A percentile compares a stretch with the other conserved stretches of the same genome.
phyloP scores from a whole-genome alignment of 371 early-diverging fungal genomes.

The Actinomortierella ambigua region DNA sequence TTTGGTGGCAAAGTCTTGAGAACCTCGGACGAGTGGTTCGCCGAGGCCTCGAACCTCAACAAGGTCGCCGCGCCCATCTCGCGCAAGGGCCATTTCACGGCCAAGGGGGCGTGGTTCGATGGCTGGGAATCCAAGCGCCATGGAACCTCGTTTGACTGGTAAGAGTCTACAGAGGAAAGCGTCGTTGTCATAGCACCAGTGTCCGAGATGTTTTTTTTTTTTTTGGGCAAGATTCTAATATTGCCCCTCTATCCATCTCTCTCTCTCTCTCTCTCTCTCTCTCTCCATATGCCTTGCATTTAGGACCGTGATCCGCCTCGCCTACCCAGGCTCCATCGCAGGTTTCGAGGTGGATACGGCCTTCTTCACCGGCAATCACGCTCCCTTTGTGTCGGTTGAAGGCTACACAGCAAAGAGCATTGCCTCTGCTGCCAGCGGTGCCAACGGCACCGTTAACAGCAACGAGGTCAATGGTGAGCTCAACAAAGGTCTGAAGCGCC shows the following conservation, averaged over 20 bases:
- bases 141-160: conserved; percentile 77
- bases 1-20: conserved; percentile 71
- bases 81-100: conserved; percentile 59
- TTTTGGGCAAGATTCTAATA: too few species aligned
- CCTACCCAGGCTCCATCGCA: conserved; percentile 73
- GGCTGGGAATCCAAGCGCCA: conserved; percentile 94
- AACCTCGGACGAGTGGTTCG: conserved; percentile 86
- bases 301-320: conserved; percentile 67
- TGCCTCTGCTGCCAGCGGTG: conserved; percentile 1
- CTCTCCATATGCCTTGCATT: too few species aligned
- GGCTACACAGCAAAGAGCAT: conserved; percentile 44
- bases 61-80: conserved; percentile 70
- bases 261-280: too few species aligned
- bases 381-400: conserved; percentile 76
- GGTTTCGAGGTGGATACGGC: conserved; percentile 88
- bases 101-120: conserved; percentile 77
- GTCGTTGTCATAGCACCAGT: too few species aligned
- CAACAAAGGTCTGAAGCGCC: neutral
- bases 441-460: neutral
- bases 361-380: conserved; percentile 83
- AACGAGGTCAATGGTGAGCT: neutral
- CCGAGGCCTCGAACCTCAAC: conserved; percentile 78
- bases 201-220: too few species aligned
- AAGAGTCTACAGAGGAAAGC: too few species aligned
- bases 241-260: too few species aligned